Evolutionary conservation across 2,329 filamentous ascomycete species (phyloP).

Genomic region (Coniochaeta sp.): DNA sequence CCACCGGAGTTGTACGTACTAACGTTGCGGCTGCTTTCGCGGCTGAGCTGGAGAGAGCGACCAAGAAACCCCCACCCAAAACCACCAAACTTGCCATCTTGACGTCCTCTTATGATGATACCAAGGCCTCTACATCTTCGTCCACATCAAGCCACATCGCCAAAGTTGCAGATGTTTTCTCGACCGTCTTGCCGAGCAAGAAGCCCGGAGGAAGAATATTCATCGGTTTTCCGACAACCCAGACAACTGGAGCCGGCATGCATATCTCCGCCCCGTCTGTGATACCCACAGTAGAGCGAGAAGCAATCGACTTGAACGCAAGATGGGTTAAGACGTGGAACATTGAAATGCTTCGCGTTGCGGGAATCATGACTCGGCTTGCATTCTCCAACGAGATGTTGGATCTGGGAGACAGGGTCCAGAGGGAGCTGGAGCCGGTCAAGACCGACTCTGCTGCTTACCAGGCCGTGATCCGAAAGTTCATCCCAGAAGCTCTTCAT

Average conservation of each 20-base stretch:
- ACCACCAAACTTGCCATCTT: slow-evolving; percentile 78
- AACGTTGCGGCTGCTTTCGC: slow-evolving; percentile 66
- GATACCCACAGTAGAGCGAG: slow-evolving; percentile 93
- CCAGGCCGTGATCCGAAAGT: slow-evolving; percentile 55
- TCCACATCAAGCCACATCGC: slow-evolving; percentile 35
- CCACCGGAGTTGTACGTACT: slow-evolving; percentile 74
- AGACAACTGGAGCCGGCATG: slow-evolving; percentile 88
- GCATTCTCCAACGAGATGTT: slow-evolving; percentile 85
- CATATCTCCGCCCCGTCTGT: slow-evolving; percentile 94
- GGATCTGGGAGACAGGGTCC: slow-evolving; percentile 58
- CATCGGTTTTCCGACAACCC: slow-evolving; percentile 94
- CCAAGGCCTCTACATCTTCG: slow-evolving; percentile 55
- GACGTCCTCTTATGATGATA: slow-evolving; percentile 84
- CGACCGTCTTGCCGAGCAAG: slow-evolving; percentile 81
- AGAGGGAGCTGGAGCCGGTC: slow-evolving; percentile 20
- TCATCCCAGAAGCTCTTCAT: slow-evolving; percentile 74
- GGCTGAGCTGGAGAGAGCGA: slow-evolving; percentile 84
- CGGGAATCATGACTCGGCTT: slow-evolving; percentile 82
- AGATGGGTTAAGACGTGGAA: slow-evolving; percentile 96
- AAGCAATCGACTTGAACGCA: slow-evolving; percentile 94
- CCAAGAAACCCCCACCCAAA: slow-evolving; percentile 93
- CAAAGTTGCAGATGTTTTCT: slow-evolving; percentile 71
- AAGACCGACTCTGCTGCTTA: slow-evolving; percentile 44
- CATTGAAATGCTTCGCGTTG: slow-evolving; percentile 80
- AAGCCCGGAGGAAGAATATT: slow-evolving; percentile 80